Conservation (phyloP, 2,329 filamentous ascomycete genomes). For the Aspergillus niger region DNA sequence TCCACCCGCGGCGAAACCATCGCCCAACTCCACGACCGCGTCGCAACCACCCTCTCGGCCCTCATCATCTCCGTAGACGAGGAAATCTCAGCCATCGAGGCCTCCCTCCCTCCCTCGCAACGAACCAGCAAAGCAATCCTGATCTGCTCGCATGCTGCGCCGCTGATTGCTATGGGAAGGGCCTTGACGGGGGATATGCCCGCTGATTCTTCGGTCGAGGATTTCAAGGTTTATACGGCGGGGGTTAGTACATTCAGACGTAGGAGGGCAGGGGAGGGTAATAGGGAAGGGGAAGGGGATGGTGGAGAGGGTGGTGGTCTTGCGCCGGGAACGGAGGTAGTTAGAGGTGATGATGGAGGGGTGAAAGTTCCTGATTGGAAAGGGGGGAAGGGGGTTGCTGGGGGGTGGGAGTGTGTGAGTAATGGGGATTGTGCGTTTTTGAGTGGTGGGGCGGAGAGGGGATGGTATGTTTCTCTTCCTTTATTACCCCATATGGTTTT, state of each 20-base stretch:
- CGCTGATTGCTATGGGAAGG: slow-evolving; percentile 82
- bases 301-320: slow-evolving; percentile 20
- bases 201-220: slow-evolving; percentile 68
- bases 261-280: slow-evolving; percentile 40
- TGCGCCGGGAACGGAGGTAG: slow-evolving; percentile 34
- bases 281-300: slow-evolving; percentile 27
- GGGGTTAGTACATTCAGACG: slow-evolving; percentile 68
- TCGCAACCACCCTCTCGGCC: slow-evolving; percentile 66
- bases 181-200: slow-evolving; percentile 79
- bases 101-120: slow-evolving; percentile 53
- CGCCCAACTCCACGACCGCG: slow-evolving; percentile 74
- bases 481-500: slow-evolving; percentile 25
- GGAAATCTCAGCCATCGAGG: slow-evolving; percentile 19
- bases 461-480: slow-evolving; percentile 65
- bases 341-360: neutral
- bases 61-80: slow-evolving; percentile 41
- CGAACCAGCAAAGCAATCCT: slow-evolving; percentile 63
- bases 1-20: slow-evolving; percentile 76
- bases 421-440: slow-evolving; percentile 89
- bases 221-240: slow-evolving; percentile 84
- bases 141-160: slow-evolving; percentile 86
- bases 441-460: slow-evolving; percentile 76
- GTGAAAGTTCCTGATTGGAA: slow-evolving; percentile 53
- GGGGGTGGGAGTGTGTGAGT: slow-evolving; percentile 75
- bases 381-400: slow-evolving; percentile 63